Evolutionary conservation across 169 alveolate genomes (phyloP).

Genomic region (Plasmodium blacklocki): DNA sequence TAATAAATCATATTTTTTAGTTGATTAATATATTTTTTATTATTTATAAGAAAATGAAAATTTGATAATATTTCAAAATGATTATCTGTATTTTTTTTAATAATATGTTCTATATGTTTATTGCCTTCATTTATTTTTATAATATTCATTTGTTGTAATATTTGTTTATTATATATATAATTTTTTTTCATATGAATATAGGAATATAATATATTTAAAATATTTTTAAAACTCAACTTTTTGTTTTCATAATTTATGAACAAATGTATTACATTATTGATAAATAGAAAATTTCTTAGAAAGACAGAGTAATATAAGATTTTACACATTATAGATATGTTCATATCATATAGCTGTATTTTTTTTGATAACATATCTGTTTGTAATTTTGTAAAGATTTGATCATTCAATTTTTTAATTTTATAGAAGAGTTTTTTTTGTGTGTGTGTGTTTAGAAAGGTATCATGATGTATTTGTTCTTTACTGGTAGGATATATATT

Average conservation of each 20-base stretch:
- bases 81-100: not conserved
- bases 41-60: constrained; percentile 44
- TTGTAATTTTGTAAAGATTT: constrained; percentile 34
- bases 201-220: constrained; percentile 53
- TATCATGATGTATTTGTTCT: not conserved
- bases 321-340: constrained; percentile 35
- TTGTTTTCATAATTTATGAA: constrained; percentile 37
- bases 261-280: constrained; percentile 41
- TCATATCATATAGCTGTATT: constrained; percentile 22
- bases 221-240: constrained; percentile 44
- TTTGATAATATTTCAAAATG: constrained; percentile 4
- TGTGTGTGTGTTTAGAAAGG: not conserved
- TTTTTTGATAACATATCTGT: constrained; percentile 35
- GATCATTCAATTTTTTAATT: constrained; percentile 41
- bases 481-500: not conserved
- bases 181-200: constrained; percentile 27
- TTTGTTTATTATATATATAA: not conserved
- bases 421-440: not conserved
- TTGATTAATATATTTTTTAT: constrained; percentile 3
- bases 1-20: constrained; percentile 52
- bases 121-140: constrained; percentile 1
- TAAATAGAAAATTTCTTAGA: constrained; percentile 34
- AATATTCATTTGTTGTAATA: constrained; percentile 17
- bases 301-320: constrained; percentile 49
- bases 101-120: not conserved